Evolutionary conservation across 441 rosid genomes (phyloP).

Genomic region (Viola pubescens): DNA sequence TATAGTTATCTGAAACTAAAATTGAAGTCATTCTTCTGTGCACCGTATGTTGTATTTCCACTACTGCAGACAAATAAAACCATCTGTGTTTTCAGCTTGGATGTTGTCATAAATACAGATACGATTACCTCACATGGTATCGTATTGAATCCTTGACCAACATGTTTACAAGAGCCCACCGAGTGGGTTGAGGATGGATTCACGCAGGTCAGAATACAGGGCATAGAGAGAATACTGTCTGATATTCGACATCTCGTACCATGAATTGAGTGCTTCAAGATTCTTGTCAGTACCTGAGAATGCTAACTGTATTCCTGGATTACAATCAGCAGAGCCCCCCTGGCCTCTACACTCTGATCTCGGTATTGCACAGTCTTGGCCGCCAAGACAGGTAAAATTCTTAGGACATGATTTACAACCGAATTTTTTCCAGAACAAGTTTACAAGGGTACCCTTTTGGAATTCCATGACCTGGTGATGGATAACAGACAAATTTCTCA

Average conservation of each 20-base stretch:
- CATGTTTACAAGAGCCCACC: conserved; percentile 8
- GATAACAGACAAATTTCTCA: background rate
- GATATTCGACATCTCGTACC: conserved; percentile 79
- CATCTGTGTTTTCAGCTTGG: too few species aligned
- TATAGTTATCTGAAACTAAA: too few species aligned
- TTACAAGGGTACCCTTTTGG: conserved; percentile 62
- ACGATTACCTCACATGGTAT: too few species aligned
- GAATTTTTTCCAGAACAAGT: conserved; percentile 66
- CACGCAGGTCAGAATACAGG: conserved; percentile 39
- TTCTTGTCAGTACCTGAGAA: conserved; percentile 85
- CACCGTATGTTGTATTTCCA: too few species aligned
- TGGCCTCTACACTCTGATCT: conserved; percentile 38
- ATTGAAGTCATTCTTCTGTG: too few species aligned
- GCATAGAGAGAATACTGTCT: conserved; percentile 55
- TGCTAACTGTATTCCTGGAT: conserved; percentile 52
- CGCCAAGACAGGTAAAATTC: conserved; percentile 42
- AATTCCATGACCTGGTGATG: conserved; percentile 66
- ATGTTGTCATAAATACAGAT: too few species aligned
- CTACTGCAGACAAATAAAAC: too few species aligned
- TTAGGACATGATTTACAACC: conserved; percentile 60
- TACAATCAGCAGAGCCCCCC: conserved; percentile 50
- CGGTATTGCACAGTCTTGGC: conserved; percentile 61
- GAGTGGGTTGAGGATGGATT: conserved; percentile 20
- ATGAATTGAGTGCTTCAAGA: conserved; percentile 57
- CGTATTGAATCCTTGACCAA: too few species aligned